These are phyloP conservation scores for Xylaria scruposa DNA, from an alignment of 495 filamentous ascomycete genomes.

Conservation along the genomic window DNA sequence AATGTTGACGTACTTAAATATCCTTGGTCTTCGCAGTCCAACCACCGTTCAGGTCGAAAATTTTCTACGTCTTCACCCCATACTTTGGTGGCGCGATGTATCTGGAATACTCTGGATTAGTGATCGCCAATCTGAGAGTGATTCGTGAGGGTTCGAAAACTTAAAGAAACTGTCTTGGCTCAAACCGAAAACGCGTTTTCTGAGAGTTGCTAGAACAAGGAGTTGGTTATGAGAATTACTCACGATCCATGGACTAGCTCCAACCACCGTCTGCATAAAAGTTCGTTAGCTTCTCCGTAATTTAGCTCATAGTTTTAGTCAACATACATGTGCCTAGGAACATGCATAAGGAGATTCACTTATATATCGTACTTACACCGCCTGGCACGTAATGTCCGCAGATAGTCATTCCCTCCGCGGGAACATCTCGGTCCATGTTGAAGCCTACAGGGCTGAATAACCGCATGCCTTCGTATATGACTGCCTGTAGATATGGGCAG, in stretches of 20 bases:
- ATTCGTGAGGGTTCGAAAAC: background rate
- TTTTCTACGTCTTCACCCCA: constrained; percentile 53
- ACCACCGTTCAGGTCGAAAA: constrained; percentile 58
- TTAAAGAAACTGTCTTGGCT: background rate
- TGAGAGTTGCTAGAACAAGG: background rate
- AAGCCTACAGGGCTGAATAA: background rate
- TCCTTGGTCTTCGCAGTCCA: constrained; percentile 45
- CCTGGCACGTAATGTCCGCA: constrained; percentile 11
- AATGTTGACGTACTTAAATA: background rate
- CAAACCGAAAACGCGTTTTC: background rate
- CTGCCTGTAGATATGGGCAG: constrained; percentile 22
- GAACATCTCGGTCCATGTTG: constrained; percentile 11
- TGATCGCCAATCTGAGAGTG: background rate
- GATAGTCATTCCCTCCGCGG: constrained; percentile 20
- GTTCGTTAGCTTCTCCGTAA: background rate
- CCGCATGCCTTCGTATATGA: constrained; percentile 19
- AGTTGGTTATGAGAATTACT: background rate
- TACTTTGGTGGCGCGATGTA: constrained; percentile 53
- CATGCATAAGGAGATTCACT: background rate
- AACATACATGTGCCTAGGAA: background rate
- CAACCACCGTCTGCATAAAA: constrained; percentile 53
- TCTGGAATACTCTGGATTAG: constrained; percentile 9
- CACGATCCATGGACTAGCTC: constrained; percentile 61
- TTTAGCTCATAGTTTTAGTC: background rate
- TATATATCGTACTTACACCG: constrained; percentile 7